Conservation (phyloP, 1,284 basidiomycete species). For the Fomitopsis palustris region DNA sequence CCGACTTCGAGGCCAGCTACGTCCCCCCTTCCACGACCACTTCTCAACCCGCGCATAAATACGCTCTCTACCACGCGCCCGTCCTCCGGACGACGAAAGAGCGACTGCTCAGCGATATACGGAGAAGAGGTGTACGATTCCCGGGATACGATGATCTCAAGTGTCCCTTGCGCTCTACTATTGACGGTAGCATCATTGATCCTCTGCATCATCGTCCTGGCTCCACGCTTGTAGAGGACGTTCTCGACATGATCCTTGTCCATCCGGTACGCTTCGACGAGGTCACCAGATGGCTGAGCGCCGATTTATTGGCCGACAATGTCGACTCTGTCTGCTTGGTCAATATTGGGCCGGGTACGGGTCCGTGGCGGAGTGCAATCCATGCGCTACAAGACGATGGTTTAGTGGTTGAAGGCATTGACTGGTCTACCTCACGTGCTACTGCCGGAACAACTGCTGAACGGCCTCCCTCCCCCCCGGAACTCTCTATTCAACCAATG, state of each 20-base stretch:
- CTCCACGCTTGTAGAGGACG: conserved; percentile 39
- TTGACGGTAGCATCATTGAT: conserved; percentile 39
- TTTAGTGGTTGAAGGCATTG: background rate
- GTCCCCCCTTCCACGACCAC: conserved; percentile 26
- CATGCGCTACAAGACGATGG: conserved; percentile 26
- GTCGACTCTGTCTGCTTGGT: conserved; percentile 33
- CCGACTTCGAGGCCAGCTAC: conserved; percentile 37
- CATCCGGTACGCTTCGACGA: conserved; percentile 54
- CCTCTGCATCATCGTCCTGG: conserved; percentile 11
- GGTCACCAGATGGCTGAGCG: conserved; percentile 32
- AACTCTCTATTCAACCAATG: background rate
- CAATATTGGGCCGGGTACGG: conserved; percentile 54
- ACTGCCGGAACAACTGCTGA: background rate
- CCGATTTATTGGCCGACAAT: conserved; percentile 18
- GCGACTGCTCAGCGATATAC: conserved; percentile 43
- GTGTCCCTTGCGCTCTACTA: conserved; percentile 45
- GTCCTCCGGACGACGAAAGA: conserved; percentile 24
- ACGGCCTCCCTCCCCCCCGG: background rate
- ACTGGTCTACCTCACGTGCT: background rate
- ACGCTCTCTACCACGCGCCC: conserved; percentile 53
- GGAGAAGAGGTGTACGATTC: conserved; percentile 43
- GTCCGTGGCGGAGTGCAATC: conserved; percentile 39
- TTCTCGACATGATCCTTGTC: conserved; percentile 57
- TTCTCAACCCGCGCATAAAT: conserved; percentile 40
- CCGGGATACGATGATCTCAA: conserved; percentile 42